Evolutionary conservation across 2,329 filamentous ascomycete genomes (phyloP), one percentile per base, ranked within the genome.

Genomic region (Fusarium piperis): DNA sequence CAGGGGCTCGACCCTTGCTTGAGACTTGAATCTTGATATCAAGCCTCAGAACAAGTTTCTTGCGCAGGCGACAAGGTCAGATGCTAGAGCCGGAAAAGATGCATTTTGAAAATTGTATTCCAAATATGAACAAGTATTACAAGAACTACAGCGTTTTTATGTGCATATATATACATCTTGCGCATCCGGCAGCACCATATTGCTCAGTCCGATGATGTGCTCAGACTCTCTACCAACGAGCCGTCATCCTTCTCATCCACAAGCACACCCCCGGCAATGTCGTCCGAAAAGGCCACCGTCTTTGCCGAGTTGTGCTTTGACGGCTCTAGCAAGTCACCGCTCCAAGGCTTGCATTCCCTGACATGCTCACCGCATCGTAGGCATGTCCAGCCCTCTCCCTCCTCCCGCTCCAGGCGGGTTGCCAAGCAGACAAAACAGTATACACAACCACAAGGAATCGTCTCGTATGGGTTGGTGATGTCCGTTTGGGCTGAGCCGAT

Each of bases 381-480:
- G 82, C 96, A 99, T 12, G 90, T 88, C 94, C 95, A 98, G 3
- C 95, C 95, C 78, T 98, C 94, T 33, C 95, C 96, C 79, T 98
- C 95, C 81, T 98, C 95, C 6, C 92, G 90, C 81, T 98, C 95
- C 46, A 99, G 87, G 66, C 93, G 90, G 64, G 94, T 94, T 4
- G 95, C 94, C n/a, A 98, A 83, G 78, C 96, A 99, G 18, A 97
- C 94, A 79, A 97, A 99, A 82, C 96, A 99, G 83, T 98, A 99
- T 65, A 98, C 87, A 80, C 95, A 97, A 1, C 93, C 93, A 77
- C 96, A 99, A 1, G 94, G 92, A 3, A 95, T 89, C 1, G 94
- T 90, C 82, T 97, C 94, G 79, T 99, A 99, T 0, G 96, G 95
- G 79, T 98, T 99, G 6, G 95, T 98, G 68, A 98, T 92, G 77